Evolutionary conservation across 208 protist genomes (phyloP), one percentile per base, ranked within the genome.

Genomic region (Wallacemonas sp.): DNA sequence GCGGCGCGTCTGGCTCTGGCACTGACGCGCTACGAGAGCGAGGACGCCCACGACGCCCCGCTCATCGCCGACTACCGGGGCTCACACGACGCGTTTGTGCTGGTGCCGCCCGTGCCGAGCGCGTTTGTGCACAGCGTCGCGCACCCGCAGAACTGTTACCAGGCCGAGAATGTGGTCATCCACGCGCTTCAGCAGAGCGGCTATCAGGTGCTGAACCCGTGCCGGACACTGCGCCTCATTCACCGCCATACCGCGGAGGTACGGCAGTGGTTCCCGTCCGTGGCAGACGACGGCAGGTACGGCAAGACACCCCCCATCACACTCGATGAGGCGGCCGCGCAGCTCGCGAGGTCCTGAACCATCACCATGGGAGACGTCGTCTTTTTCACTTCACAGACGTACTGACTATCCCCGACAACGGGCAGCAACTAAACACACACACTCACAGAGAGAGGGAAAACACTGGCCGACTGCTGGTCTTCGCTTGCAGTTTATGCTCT

Each of bases 81-180:
- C 48, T 96, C 91, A 0, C 91, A 96, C 55, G 87, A 96, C 59
- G 91, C 91, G 22, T 96, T 96, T 67, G 61, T 94, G 0, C 25
- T 96, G 14, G 32, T 50, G 20, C 79, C 87, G 4, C 87, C 91
- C 11, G 20, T 93, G 18, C 72, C 84, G 22, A 10, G 28, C 12
- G 26, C 63, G 2, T 78, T 96, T 28, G 3, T 96, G 3, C 49
- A 44, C 2, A 32, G 48, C 23, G 78, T 93, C n/a, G 20, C 36
- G 0, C 91, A 96, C 62, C 72, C 74, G 14, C 91, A 96, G 65
- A 96, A 96, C 73, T 77, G 75, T 61, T 96, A 96, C 72, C 83
- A 93, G 63, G 81, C 84, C 3, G 91, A 96, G 75, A 96, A 96
- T 72, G 77, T 96, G 33, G 88, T 96, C 25, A 61, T 96, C 23